A percentile compares a stretch with the other conserved stretches of the same genome.
Evolutionary conservation across 1,284 basidiomycete genomes (phyloP).

Genomic region (Coriolopsis trogii): DNA sequence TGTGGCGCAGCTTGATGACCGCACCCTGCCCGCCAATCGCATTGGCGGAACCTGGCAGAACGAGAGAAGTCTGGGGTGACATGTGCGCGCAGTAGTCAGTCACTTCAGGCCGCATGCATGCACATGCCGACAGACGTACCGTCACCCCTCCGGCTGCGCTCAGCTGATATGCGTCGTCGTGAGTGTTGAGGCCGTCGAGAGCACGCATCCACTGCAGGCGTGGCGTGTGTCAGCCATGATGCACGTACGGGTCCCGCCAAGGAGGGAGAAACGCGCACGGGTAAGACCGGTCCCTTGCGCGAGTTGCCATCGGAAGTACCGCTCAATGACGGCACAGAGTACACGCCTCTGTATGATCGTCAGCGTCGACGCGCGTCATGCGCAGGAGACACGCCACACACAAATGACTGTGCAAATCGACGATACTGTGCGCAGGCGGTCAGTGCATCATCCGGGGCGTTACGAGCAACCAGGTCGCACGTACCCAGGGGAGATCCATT

Average conservation of each 20-base stretch:
- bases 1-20: constrained; percentile 51
- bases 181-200: constrained; percentile 48
- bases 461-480: neutral
- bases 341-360: constrained; percentile 12
- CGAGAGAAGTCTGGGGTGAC: constrained; percentile 34
- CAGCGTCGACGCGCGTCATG: neutral
- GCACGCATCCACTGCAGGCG: constrained; percentile 41
- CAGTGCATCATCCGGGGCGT: neutral
- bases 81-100: neutral
- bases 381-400: neutral
- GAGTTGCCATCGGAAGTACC: constrained; percentile 39
- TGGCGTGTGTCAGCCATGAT: neutral
- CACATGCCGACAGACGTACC: neutral
- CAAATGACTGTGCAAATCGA: constrained; percentile 21
- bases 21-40: constrained; percentile 47
- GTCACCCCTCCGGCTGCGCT: constrained; percentile 50
- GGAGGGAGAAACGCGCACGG: constrained; percentile 18
- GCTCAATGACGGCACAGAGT: constrained; percentile 18
- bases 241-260: neutral
- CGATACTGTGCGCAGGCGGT: constrained; percentile 9
- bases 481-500: constrained; percentile 27
- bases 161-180: constrained; percentile 38
- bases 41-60: constrained; percentile 51
- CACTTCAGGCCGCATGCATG: neutral
- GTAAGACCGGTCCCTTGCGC: constrained; percentile 38